Conservation (phyloP, 2,329 filamentous ascomycete genomes). For the Aureobasidium namibiae region DNA sequence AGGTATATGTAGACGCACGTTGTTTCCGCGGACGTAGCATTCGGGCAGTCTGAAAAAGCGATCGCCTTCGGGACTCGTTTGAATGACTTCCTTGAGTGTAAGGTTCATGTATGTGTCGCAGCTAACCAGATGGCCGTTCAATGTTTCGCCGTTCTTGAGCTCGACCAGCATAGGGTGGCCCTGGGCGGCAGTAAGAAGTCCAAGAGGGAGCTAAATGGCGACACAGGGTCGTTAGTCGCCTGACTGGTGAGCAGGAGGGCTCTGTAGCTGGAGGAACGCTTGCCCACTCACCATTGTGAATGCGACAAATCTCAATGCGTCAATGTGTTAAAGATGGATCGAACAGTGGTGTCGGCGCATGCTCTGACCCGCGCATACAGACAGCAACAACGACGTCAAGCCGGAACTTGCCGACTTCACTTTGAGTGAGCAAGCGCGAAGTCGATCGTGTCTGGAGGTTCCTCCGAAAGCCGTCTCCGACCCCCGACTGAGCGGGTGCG, state of each 20-base stretch:
- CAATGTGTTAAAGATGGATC: background rate
- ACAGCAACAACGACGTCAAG: slow-evolving; percentile 10
- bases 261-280: background rate
- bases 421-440: background rate
- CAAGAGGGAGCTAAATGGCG: slow-evolving; percentile 50
- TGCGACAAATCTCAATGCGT: background rate
- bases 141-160: slow-evolving; percentile 93
- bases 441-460: background rate
- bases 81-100: slow-evolving; percentile 91
- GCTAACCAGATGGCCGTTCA: slow-evolving; percentile 90
- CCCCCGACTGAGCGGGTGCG: background rate
- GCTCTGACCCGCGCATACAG: background rate
- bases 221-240: slow-evolving; percentile 9
- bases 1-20: slow-evolving; percentile 49
- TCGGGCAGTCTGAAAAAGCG: slow-evolving; percentile 88
- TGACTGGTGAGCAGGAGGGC: slow-evolving; percentile 15
- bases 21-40: slow-evolving; percentile 95
- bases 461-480: slow-evolving; percentile 11
- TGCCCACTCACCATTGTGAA: slow-evolving; percentile 18
- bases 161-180: slow-evolving; percentile 97
- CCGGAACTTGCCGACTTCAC: background rate
- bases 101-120: slow-evolving; percentile 99
- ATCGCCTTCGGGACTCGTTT: slow-evolving; percentile 91
- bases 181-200: slow-evolving; percentile 88
- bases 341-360: background rate